phyloP scores from a whole-genome alignment of 345 rosid genomes.

The Hibiscus tridactylites region DNA sequence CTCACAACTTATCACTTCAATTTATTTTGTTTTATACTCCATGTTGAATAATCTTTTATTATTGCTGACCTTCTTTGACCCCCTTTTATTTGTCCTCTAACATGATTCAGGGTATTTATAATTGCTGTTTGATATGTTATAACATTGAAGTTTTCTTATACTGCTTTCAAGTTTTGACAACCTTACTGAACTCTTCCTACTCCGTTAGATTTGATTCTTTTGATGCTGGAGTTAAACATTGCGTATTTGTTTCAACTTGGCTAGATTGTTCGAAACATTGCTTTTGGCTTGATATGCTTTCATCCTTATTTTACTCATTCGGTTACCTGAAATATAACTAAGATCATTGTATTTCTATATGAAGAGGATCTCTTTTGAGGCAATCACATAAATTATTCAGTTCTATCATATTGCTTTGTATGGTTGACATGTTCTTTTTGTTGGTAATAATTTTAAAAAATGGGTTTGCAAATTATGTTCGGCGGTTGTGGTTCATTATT shows the following conservation, averaged over 20 bases:
- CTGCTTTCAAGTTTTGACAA: neutral
- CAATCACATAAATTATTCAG: neutral
- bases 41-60: neutral
- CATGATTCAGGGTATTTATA: neutral
- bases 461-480: neutral
- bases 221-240: conserved; percentile 1
- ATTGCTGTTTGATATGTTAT: neutral
- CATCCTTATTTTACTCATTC: neutral
- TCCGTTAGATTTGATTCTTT: neutral
- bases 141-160: neutral
- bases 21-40: neutral
- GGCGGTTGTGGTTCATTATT: neutral
- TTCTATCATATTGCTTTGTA: neutral
- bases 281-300: neutral
- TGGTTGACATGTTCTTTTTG: neutral
- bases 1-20: neutral
- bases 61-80: neutral
- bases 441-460: neutral
- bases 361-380: neutral
- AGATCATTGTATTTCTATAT: neutral
- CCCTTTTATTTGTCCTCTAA: neutral
- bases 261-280: neutral
- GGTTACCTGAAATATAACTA: neutral
- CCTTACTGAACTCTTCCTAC: neutral
- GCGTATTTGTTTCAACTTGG: neutral